Percentiles rank a stretch among this genome's conserved stretches.
Evolutionary conservation across 169 alveolate genomes (phyloP).

Genomic region (Theileria luwenshuni): DNA sequence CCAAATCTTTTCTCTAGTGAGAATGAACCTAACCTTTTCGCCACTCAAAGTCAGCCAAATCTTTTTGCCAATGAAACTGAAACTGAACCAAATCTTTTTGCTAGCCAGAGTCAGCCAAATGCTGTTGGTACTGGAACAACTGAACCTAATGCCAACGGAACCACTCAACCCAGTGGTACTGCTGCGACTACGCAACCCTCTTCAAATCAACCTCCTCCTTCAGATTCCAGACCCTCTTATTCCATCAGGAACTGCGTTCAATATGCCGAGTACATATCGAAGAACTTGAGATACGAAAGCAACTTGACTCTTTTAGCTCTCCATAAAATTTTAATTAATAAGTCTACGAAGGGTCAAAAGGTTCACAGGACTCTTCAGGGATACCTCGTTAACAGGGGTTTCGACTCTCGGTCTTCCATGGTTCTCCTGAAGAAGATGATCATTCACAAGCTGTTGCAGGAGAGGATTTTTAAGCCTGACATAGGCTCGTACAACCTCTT

Average conservation of each 20-base stretch:
- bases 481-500: constrained; percentile 19
- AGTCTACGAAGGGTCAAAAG: background rate
- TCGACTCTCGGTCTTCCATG: constrained; percentile 51
- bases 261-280: constrained; percentile 40
- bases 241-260: constrained; percentile 23
- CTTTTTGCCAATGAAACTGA: no score
- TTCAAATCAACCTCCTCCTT: no score
- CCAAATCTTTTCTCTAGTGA: no score
- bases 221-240: no score
- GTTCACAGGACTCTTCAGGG: constrained; percentile 25
- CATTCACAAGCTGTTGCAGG: constrained; percentile 51
- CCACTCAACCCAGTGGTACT: background rate
- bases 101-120: background rate
- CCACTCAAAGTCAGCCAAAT: background rate
- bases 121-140: background rate
- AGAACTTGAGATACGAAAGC: background rate
- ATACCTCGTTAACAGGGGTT: constrained; percentile 37
- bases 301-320: constrained; percentile 36
- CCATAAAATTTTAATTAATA: constrained; percentile 47
- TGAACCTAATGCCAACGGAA: background rate
- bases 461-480: constrained; percentile 32
- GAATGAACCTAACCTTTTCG: no score
- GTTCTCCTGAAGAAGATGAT: constrained; percentile 56
- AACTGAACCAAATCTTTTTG: no score
- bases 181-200: no score